These are phyloP conservation scores for Prunus campanulata DNA, from an alignment of 306 rosid species.

Conservation along the genomic window DNA sequence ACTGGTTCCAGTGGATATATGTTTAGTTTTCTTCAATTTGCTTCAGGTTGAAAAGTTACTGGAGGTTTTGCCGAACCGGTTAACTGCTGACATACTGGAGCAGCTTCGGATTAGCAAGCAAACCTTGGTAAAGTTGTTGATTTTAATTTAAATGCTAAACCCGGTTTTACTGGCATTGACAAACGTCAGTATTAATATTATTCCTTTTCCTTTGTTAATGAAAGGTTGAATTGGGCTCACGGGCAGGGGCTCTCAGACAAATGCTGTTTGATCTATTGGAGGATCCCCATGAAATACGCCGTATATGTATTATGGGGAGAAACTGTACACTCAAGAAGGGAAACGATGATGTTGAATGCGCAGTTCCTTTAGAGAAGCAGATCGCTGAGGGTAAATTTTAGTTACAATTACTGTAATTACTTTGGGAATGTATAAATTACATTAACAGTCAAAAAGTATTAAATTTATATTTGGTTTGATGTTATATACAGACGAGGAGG, in stretches of 20 bases:
- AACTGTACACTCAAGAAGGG: conserved; percentile 67
- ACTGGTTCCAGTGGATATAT: neutral
- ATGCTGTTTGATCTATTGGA: conserved; percentile 94
- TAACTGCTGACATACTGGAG: conserved; percentile 87
- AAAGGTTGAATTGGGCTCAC: conserved; percentile 95
- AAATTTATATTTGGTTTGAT: conserved; percentile 21
- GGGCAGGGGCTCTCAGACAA: conserved; percentile 95
- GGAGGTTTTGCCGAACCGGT: conserved; percentile 79
- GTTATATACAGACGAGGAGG: conserved; percentile 82
- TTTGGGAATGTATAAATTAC: conserved; percentile 12
- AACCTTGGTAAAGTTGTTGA: conserved; percentile 59
- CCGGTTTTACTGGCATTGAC: conserved; percentile 10
- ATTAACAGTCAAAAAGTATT: neutral
- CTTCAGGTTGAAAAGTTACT: conserved; percentile 81
- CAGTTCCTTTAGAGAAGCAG: conserved; percentile 78
- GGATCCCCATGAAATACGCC: conserved; percentile 83
- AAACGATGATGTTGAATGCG: conserved; percentile 56
- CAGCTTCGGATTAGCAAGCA: conserved; percentile 98
- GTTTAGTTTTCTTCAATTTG: conserved; percentile 6
- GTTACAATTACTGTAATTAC: conserved; percentile 14
- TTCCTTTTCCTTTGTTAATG: conserved; percentile 17
- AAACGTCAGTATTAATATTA: neutral
- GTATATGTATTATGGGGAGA: conserved; percentile 90
- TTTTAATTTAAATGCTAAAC: conserved; percentile 11
- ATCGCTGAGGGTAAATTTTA: conserved; percentile 70